A percentile compares a stretch with the other conserved stretches of the same genome.
Evolutionary conservation across 352 stramenopile species (phyloP).

Genomic region (Pythium periplocum): DNA sequence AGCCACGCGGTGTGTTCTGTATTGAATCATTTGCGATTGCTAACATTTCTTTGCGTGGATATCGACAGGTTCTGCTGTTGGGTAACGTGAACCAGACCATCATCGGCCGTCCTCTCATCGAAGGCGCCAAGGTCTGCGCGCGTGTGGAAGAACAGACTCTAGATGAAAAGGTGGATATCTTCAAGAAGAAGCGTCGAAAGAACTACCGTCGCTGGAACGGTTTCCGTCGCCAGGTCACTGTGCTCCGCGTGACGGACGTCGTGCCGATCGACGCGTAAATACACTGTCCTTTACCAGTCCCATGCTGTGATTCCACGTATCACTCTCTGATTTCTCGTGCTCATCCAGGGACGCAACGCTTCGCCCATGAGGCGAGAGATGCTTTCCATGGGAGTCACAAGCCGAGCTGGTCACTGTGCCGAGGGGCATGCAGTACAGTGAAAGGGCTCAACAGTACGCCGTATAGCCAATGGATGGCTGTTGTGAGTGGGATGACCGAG

Average conservation of each 20-base stretch:
- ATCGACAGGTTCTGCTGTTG: constrained; percentile 57
- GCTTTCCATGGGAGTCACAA: too few relatives aligned
- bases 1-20: background rate
- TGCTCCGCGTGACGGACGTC: constrained; percentile 81
- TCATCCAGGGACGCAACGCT: too few relatives aligned
- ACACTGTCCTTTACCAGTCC: too few relatives aligned
- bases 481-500: too few relatives aligned
- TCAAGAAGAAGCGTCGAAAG: constrained; percentile 90
- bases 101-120: constrained; percentile 63
- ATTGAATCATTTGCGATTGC: background rate
- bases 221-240: constrained; percentile 80
- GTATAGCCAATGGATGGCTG: too few relatives aligned
- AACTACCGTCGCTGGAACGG: constrained; percentile 88
- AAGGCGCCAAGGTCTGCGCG: constrained; percentile 65
- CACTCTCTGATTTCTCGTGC: too few relatives aligned
- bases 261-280: constrained; percentile 43
- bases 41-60: background rate
- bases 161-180: constrained; percentile 86
- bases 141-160: constrained; percentile 85
- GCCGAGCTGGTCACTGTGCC: too few relatives aligned
- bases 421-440: too few relatives aligned
- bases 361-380: too few relatives aligned
- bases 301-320: too few relatives aligned
- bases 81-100: constrained; percentile 85
- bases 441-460: too few relatives aligned